Percentiles rank a stretch among this genome's conserved stretches.
These are phyloP conservation scores for Calonectria pseudoturangicola DNA, from an alignment of 2,329 filamentous ascomycete species.

Conservation along the genomic window DNA sequence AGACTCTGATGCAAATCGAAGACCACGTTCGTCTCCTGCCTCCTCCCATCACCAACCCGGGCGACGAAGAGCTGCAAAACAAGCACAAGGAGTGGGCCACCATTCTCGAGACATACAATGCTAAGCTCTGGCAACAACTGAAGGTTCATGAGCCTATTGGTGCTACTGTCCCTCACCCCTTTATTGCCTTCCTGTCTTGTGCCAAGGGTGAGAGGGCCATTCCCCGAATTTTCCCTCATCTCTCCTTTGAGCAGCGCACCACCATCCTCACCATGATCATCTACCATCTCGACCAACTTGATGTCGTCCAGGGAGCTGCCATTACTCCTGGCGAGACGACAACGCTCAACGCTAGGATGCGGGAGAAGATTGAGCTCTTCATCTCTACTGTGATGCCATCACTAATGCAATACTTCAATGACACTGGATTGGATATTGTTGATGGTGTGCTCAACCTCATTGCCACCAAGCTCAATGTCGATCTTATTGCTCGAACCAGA, in stretches of 20 bases:
- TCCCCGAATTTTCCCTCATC: constrained; percentile 94
- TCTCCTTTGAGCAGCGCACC: constrained; percentile 92
- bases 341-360: constrained; percentile 81
- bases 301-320: constrained; percentile 89
- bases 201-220: constrained; percentile 98
- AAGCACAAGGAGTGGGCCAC: constrained; percentile 83
- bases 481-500: constrained; percentile 88
- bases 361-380: constrained; percentile 95
- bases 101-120: constrained; percentile 80
- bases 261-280: constrained; percentile 97
- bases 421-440: constrained; percentile 92
- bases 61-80: constrained; percentile 81
- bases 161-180: constrained; percentile 86
- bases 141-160: constrained; percentile 96
- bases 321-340: constrained; percentile 84
- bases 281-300: constrained; percentile 92
- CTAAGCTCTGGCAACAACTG: constrained; percentile 87
- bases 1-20: constrained; percentile 92
- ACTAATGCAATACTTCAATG: constrained; percentile 91
- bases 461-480: constrained; percentile 87
- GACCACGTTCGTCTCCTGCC: constrained; percentile 91
- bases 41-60: constrained; percentile 71
- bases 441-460: constrained; percentile 92
- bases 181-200: constrained; percentile 96
- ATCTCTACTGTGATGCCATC: constrained; percentile 91